phyloP scores from a whole-genome alignment of 2,329 filamentous ascomycete genomes.

The Exophiala dermatitidis region DNA sequence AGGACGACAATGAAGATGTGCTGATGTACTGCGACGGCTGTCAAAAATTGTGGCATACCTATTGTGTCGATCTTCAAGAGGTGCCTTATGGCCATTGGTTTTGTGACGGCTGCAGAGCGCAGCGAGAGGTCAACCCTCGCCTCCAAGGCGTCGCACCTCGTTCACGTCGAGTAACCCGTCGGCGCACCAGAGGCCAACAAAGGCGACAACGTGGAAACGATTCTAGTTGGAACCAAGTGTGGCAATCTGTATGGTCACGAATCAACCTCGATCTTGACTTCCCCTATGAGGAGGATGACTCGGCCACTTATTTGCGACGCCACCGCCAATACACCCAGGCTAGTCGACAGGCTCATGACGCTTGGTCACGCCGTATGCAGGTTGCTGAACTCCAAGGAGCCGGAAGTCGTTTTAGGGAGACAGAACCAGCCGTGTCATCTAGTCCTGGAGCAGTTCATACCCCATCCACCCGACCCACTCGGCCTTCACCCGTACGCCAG shows the following conservation, averaged over 20 bases:
- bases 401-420: constrained; percentile 64
- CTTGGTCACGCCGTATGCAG: constrained; percentile 76
- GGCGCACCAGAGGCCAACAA: constrained; percentile 42
- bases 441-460: constrained; percentile 19
- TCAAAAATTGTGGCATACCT: constrained; percentile 81
- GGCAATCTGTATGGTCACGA: constrained; percentile 81
- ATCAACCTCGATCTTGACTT: constrained; percentile 74
- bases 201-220: constrained; percentile 39
- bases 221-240: constrained; percentile 66
- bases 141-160: constrained; percentile 29
- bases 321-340: constrained; percentile 42
- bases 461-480: constrained; percentile 38
- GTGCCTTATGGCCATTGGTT: constrained; percentile 80
- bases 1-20: constrained; percentile 71
- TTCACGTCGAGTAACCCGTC: constrained; percentile 40
- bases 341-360: constrained; percentile 53
- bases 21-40: constrained; percentile 88
- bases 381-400: constrained; percentile 70
- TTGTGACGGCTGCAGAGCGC: constrained; percentile 68
- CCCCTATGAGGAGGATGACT: constrained; percentile 68
- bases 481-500: constrained; percentile 41
- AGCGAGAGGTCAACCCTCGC: constrained; percentile 37
- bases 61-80: constrained; percentile 75
- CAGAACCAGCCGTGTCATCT: constrained; percentile 51
- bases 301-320: constrained; percentile 51